Percentiles rank a stretch among this genome's conserved stretches.
Conservation (phyloP, 768 basidiomycete species). For the Plicaturopsis crispa region DNA sequence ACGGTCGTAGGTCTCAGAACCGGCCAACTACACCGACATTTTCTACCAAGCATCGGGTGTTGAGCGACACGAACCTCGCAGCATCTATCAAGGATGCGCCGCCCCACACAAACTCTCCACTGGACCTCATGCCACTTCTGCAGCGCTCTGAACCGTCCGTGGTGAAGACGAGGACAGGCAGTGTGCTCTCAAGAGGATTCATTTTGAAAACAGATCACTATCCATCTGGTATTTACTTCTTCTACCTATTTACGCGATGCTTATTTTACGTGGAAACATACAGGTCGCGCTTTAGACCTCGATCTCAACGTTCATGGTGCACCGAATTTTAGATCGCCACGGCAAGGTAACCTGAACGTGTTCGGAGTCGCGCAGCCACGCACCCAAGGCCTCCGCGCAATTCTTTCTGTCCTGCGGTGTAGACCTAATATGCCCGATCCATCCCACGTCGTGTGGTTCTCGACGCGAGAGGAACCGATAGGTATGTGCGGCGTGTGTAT, state of each 20-base stretch:
- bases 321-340: conserved; percentile 88
- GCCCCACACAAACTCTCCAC: not conserved
- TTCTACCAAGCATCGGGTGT: not conserved
- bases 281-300: conserved; percentile 83
- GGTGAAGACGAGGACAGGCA: conserved; percentile 77
- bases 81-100: not conserved
- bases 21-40: not conserved
- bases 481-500: conserved; percentile 37
- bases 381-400: conserved; percentile 82
- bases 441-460: conserved; percentile 89
- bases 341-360: conserved; percentile 75
- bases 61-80: not conserved
- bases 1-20: not conserved
- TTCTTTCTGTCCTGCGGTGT: conserved; percentile 77
- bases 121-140: conserved; percentile 58
- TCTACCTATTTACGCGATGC: not conserved
- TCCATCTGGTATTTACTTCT: conserved; percentile 49
- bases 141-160: conserved; percentile 64
- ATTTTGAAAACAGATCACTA: conserved; percentile 94
- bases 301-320: conserved; percentile 91
- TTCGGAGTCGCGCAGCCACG: conserved; percentile 96
- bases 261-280: not conserved
- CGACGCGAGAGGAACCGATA: conserved; percentile 92
- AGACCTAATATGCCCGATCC: conserved; percentile 55
- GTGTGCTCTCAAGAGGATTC: conserved; percentile 80